Conservation (phyloP, 257 asterid species). For the Fraxinus excelsior region DNA sequence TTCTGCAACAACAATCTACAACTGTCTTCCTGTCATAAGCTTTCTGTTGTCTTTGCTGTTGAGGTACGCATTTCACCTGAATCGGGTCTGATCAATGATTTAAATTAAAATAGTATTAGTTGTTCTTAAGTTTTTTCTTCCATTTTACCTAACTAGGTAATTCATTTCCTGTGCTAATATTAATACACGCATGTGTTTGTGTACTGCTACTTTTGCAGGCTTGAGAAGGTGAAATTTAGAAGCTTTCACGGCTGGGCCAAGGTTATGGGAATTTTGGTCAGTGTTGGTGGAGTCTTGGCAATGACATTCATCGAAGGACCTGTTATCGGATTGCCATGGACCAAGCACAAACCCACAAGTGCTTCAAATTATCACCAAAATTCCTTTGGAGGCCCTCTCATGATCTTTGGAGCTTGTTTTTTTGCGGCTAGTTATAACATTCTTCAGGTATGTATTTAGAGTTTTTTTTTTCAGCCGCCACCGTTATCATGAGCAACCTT, state of each 20-base stretch:
- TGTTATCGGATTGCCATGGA: slow-evolving; percentile 60
- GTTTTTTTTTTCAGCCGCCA: too few species aligned
- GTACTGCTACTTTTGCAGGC: slow-evolving; percentile 29
- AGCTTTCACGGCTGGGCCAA: slow-evolving; percentile 52
- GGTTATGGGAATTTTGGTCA: slow-evolving; percentile 61
- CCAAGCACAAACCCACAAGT: slow-evolving; percentile 25
- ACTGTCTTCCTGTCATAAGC: slow-evolving; percentile 72
- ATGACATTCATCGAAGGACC: slow-evolving; percentile 70
- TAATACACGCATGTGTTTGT: too few species aligned
- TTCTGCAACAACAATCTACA: slow-evolving; percentile 63
- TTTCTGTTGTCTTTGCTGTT: slow-evolving; percentile 72
- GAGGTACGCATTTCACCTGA: slow-evolving; percentile 35
- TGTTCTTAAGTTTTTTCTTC: too few species aligned
- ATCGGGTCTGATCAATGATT: neutral
- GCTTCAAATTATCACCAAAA: slow-evolving; percentile 30
- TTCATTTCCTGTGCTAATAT: neutral
- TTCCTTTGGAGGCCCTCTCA: slow-evolving; percentile 54
- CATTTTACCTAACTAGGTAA: too few species aligned
- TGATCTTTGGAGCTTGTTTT: slow-evolving; percentile 58
- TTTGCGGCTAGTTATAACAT: slow-evolving; percentile 66
- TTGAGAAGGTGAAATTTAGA: slow-evolving; percentile 53
- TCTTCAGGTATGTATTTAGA: slow-evolving; percentile 52
- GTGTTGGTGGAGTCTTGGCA: slow-evolving; percentile 74
- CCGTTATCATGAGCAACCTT: too few species aligned
- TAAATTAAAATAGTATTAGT: too few species aligned